phyloP scores from a whole-genome alignment of 2,329 filamentous ascomycete species.

The Venturia asperata region DNA sequence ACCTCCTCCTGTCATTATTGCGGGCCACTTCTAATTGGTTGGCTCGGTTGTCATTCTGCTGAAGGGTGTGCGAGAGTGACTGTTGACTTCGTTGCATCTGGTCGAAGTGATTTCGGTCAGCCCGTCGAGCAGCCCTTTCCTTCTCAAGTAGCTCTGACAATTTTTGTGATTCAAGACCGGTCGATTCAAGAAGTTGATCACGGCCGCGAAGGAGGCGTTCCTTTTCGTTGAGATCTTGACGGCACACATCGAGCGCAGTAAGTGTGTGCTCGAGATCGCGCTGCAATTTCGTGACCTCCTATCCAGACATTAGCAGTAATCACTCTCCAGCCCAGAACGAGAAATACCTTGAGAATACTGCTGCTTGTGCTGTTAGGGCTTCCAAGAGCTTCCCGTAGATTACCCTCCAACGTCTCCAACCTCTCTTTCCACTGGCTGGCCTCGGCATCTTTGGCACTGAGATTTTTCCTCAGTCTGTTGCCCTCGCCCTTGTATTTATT shows the following conservation, averaged over 20 bases:
- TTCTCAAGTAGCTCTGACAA: slow-evolving; percentile 85
- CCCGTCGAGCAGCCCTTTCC: slow-evolving; percentile 75
- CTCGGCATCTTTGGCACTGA: slow-evolving; percentile 80
- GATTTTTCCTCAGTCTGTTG: slow-evolving; percentile 70
- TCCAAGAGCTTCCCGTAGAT: slow-evolving; percentile 76
- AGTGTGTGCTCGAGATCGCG: slow-evolving; percentile 78
- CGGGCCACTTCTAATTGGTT: slow-evolving; percentile 77
- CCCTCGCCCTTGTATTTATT: slow-evolving; percentile 79
- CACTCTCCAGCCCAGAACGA: not conserved
- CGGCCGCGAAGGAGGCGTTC: slow-evolving; percentile 84
- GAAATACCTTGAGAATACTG: slow-evolving; percentile 65
- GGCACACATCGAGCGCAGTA: slow-evolving; percentile 72
- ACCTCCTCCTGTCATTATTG: slow-evolving; percentile 68
- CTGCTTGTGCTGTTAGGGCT: slow-evolving; percentile 81
- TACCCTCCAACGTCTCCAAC: slow-evolving; percentile 81
- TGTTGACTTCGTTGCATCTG: slow-evolving; percentile 81
- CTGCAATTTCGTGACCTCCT: slow-evolving; percentile 81
- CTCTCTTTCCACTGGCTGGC: slow-evolving; percentile 87
- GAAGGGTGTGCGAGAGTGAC: slow-evolving; percentile 77
- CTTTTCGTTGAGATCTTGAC: slow-evolving; percentile 76
- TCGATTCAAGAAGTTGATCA: slow-evolving; percentile 79
- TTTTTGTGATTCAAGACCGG: slow-evolving; percentile 77
- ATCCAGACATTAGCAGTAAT: slow-evolving; percentile 18
- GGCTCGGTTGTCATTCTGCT: slow-evolving; percentile 76
- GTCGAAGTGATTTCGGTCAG: slow-evolving; percentile 82